Conservation (phyloP, 805 yeast genomes). For the Candida montana region DNA sequence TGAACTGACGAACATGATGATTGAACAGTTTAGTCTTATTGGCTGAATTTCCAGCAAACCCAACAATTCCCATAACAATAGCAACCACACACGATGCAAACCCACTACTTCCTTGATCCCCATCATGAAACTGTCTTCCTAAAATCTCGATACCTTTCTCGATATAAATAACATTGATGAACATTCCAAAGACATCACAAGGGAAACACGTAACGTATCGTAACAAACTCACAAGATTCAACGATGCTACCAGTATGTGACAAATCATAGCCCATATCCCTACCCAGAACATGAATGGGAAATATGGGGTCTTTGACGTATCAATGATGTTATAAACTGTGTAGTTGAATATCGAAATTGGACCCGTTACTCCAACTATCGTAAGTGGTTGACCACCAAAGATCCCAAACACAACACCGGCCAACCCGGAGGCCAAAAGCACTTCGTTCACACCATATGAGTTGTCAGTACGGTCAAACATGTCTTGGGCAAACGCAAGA, state of each 20-base stretch:
- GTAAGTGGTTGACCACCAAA: slow-evolving; percentile 89
- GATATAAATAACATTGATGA: slow-evolving; percentile 80
- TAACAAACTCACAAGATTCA: slow-evolving; percentile 62
- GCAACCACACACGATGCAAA: slow-evolving; percentile 74
- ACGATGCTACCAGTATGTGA: slow-evolving; percentile 67
- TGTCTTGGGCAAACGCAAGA: slow-evolving; percentile 92
- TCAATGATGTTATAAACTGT: slow-evolving; percentile 73
- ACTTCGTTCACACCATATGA: slow-evolving; percentile 92
- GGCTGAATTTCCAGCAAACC: slow-evolving; percentile 54
- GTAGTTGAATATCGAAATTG: slow-evolving; percentile 85
- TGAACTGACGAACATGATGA: slow-evolving; percentile 55
- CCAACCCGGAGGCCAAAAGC: slow-evolving; percentile 76
- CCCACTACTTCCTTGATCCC: slow-evolving; percentile 41
- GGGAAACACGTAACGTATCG: slow-evolving; percentile 74
- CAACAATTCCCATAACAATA: slow-evolving; percentile 69
- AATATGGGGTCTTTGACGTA: slow-evolving; percentile 42
- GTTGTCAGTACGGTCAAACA: slow-evolving; percentile 86
- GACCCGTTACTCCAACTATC: slow-evolving; percentile 97
- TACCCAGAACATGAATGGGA: slow-evolving; percentile 95
- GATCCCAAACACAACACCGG: slow-evolving; percentile 83
- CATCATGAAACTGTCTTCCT: slow-evolving; percentile 54
- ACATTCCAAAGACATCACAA: slow-evolving; percentile 90
- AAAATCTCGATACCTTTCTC: slow-evolving; percentile 88
- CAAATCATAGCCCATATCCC: slow-evolving; percentile 85
- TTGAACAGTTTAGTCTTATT: slow-evolving; percentile 55